Evolutionary conservation across 1,284 basidiomycete genomes (phyloP).

Genomic region (Moesziomyces aphidis): DNA sequence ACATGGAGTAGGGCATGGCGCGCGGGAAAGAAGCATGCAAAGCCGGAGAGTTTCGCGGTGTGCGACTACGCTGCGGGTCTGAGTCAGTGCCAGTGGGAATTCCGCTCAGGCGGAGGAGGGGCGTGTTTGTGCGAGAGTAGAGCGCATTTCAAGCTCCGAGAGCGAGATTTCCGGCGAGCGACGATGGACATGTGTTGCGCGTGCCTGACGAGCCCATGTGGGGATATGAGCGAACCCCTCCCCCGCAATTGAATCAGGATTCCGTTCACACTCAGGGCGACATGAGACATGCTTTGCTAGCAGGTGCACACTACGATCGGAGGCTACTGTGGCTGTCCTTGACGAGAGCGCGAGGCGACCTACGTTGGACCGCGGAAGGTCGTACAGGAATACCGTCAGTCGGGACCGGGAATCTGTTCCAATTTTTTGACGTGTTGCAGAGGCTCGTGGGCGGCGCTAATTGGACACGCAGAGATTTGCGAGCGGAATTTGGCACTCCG

Average conservation of each 20-base stretch:
- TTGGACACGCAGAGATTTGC: conserved; percentile 15
- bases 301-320: too few relatives aligned
- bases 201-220: not conserved
- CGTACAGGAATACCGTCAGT: too few relatives aligned
- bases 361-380: too few relatives aligned
- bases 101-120: too few relatives aligned
- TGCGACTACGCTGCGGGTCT: too few relatives aligned
- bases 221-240: too few relatives aligned
- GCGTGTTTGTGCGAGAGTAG: not conserved
- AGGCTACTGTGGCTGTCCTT: too few relatives aligned
- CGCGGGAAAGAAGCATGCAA: not conserved
- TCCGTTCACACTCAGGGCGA: too few relatives aligned
- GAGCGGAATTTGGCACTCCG: conserved; percentile 12
- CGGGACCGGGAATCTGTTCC: not conserved
- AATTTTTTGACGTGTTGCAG: not conserved
- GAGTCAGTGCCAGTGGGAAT: too few relatives aligned
- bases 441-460: not conserved
- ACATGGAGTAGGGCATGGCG: not conserved
- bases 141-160: not conserved
- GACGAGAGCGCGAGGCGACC: too few relatives aligned
- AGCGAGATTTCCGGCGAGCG: not conserved
- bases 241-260: too few relatives aligned
- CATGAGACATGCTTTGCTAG: too few relatives aligned
- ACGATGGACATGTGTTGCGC: not conserved
- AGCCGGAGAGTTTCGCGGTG: not conserved